Evolutionary conservation across 2,329 filamentous ascomycete species (phyloP), one percentile per base, ranked within the genome.

Genomic region (Huntiella abstrusa): DNA sequence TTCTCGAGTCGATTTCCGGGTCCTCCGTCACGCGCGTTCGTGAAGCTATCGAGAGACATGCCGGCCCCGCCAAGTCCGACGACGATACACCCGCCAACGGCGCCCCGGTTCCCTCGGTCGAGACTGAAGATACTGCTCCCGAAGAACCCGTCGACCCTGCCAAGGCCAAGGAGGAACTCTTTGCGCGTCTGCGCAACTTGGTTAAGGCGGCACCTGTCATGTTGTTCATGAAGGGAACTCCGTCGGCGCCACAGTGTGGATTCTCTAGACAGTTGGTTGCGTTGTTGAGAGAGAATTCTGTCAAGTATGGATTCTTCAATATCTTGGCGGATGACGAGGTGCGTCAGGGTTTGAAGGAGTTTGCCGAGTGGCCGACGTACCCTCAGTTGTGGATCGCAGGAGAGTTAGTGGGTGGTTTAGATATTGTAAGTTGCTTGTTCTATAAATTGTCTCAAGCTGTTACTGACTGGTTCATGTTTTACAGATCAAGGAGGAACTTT

Each of bases 301-400:
- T 98, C 51, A 85, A 93, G 60, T 98, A 96, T 61, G 91, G 91
- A 15, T 98, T 98, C 69, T 98, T 98, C 70, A 96, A 98, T 60
- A 98, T 98, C 53, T 64, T 98, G 55, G 91, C 91, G 52, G 91
- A 98, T 60, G 88, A 98, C 57, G 88, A 96, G 62, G 91, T 98
- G 41, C 74, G 91, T 51, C 88, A 96, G 65, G 91, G 91, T 1
- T 65, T 98, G 57, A 98, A 98, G 71, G 84, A 91, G 64, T 96
- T 78, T 60, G 86, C 86, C n/a, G 91, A 96, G 52, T 98, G 91
- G 91, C 91, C 91, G 7, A 98, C 91, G 0, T 98, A 85, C 63
- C 91, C 91, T 15, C 91, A 98, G 63, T 66, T 98, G 52, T 98
- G 88, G 78, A 76, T 93, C 10, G 75, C 80, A 50, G 88, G 91